phyloP scores from a whole-genome alignment of 192 early-diverging fungal species.

The Haplosporangium gracile region DNA sequence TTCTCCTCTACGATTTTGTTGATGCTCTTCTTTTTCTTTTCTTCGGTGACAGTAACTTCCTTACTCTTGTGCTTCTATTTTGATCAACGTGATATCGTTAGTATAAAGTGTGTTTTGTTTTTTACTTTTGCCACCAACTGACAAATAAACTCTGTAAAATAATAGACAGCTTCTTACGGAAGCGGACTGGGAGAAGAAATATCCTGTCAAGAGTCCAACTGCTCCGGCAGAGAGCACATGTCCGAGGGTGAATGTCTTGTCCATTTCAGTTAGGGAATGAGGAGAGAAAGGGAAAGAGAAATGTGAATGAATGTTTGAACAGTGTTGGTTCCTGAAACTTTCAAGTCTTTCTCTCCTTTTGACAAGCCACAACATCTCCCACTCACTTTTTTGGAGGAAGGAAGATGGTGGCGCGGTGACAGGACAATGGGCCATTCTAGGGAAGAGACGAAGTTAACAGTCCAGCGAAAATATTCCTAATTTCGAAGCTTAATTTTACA shows the following conservation, averaged over 20 bases:
- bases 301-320: background rate
- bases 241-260: slow-evolving; percentile 50
- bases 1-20: background rate
- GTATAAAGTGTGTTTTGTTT: background rate
- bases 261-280: slow-evolving; percentile 14
- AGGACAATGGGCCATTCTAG: too few relatives aligned
- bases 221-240: slow-evolving; percentile 48
- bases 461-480: too few relatives aligned
- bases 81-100: background rate
- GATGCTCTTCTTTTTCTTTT: slow-evolving; percentile 11
- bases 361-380: slow-evolving; percentile 2
- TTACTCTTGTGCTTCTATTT: background rate
- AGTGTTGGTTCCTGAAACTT: slow-evolving; percentile 1
- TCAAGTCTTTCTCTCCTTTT: background rate
- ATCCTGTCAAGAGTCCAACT: slow-evolving; percentile 41
- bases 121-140: background rate
- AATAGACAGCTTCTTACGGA: slow-evolving; percentile 11
- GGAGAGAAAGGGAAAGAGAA: background rate
- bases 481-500: too few relatives aligned
- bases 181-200: slow-evolving; percentile 25
- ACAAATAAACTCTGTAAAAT: too few relatives aligned
- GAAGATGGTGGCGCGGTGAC: background rate
- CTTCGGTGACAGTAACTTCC: background rate
- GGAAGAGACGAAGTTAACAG: too few relatives aligned
- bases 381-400: background rate